Conservation (phyloP, 1,139 yeast species). For the Candida pseudoviswanathii region DNA sequence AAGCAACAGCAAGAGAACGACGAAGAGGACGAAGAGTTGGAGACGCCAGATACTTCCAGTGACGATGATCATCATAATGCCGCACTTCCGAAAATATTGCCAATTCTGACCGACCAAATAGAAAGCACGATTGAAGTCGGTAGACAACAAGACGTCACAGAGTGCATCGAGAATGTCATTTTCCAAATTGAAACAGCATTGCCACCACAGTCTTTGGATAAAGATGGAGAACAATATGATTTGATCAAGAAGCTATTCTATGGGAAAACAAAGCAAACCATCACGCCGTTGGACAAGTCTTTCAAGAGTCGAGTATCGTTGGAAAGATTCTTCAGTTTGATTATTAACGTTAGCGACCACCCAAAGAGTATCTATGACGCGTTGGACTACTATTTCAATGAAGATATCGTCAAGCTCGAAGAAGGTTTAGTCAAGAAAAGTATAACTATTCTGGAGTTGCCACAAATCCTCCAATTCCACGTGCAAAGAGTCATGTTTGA, state of each 20-base stretch:
- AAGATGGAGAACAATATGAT: conserved; percentile 83
- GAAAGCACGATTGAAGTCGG: conserved; percentile 79
- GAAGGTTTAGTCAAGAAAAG: conserved; percentile 75
- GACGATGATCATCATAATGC: conserved; percentile 8
- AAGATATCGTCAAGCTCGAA: conserved; percentile 68
- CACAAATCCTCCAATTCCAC: conserved; percentile 85
- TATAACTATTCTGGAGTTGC: conserved; percentile 69
- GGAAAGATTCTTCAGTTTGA: conserved; percentile 78
- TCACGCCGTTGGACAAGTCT: conserved; percentile 32
- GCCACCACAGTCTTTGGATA: conserved; percentile 63
- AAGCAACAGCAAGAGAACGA: conserved; percentile 3
- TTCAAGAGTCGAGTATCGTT: conserved; percentile 59
- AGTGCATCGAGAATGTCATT: conserved; percentile 93
- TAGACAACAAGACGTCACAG: conserved; percentile 96
- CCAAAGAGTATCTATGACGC: conserved; percentile 91
- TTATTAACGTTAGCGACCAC: conserved; percentile 84
- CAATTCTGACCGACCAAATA: conserved; percentile 63
- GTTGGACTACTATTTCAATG: conserved; percentile 80
- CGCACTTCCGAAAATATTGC: conserved; percentile 24
- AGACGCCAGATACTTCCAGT: conserved; percentile 8
- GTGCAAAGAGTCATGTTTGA: conserved; percentile 93
- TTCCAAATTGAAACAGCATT: conserved; percentile 91
- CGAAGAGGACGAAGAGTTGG: conserved; percentile 9
- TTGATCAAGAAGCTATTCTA: conserved; percentile 76
- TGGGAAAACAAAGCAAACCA: conserved; percentile 58